Evolutionary conservation across 345 rosid genomes (phyloP), one percentile per base, ranked within the genome.

Genomic region (Gossypium australe): DNA sequence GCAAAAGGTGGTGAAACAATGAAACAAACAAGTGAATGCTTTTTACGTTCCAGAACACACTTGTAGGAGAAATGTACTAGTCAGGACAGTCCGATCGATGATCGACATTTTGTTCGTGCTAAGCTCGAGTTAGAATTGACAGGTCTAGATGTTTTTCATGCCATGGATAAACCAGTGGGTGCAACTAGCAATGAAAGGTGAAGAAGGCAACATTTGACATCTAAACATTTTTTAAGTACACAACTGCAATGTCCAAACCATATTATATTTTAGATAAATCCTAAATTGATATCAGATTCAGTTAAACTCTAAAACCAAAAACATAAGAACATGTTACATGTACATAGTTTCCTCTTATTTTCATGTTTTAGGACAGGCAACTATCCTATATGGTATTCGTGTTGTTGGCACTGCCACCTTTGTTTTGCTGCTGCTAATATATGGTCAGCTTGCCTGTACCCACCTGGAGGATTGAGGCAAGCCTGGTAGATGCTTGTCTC

Each of bases 401-500:
- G 71, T 58, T 75, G 20, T 3, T 43, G 38, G 22, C 17, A n/a
- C 12, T 43, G 22, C 72, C 38, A 34, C 38, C 20, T 16, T 57
- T 27, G 27, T 70, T 70, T 71, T 11, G 16, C 62, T 58, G 34
- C 61, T 9, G 38, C 7, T 5, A 34, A 34, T 34, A 34, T 34
- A 44, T 25, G 45, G 49, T 47, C 49, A 0, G 76, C 84, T 53
- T 81, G 74, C 85, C 79, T 52, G 34, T 12, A 74, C 2, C 85
- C 81, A 0, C 78, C 80, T 0, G 82, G 82, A 48, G 82, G 82
- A 59, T 76, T 84, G 1, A 84, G 61, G 18, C 58, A 74, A 22
- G 82, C 81, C 1, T 85, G 82, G 77, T 82, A 82, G 7, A 85
- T 80, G 45, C 82, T 75, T 34, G 82, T 82, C 1, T 45, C 82